Percentiles rank a stretch among this genome's conserved stretches.
phyloP scores from a whole-genome alignment of 106 monocot species.

The Acorus calamus region DNA sequence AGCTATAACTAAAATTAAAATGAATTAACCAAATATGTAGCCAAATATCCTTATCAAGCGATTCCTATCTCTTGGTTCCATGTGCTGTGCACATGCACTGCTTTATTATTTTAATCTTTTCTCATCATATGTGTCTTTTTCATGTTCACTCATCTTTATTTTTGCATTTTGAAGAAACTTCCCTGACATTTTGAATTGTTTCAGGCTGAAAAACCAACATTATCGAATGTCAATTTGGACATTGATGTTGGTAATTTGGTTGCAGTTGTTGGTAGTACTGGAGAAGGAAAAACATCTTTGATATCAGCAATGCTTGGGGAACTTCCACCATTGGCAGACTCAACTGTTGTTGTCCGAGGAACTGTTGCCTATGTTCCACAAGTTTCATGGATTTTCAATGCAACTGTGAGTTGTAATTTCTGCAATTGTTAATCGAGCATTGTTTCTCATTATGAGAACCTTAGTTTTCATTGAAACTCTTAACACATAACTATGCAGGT shows the following conservation, averaged over 20 bases:
- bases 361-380: constrained; percentile 96
- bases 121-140: not conserved
- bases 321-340: constrained; percentile 48
- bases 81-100: no score
- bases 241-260: constrained; percentile 85
- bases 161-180: not conserved
- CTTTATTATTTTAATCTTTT: no score
- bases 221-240: constrained; percentile 86
- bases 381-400: constrained; percentile 99
- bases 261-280: constrained; percentile 93
- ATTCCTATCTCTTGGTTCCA: no score
- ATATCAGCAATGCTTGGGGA: constrained; percentile 98
- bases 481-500: constrained; percentile 28
- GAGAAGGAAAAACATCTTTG: constrained; percentile 96
- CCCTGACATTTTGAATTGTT: constrained; percentile 1
- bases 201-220: constrained; percentile 77
- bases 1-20: no score
- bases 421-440: no score
- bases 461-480: no score
- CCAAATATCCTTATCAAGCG: no score
- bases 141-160: not conserved
- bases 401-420: constrained; percentile 47
- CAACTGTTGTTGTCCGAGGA: constrained; percentile 60
- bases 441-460: no score
- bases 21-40: no score